Percentiles rank a stretch among this genome's conserved stretches.
Evolutionary conservation across 495 filamentous ascomycete genomes (phyloP).

Genomic region (Rhypophila decipiens): DNA sequence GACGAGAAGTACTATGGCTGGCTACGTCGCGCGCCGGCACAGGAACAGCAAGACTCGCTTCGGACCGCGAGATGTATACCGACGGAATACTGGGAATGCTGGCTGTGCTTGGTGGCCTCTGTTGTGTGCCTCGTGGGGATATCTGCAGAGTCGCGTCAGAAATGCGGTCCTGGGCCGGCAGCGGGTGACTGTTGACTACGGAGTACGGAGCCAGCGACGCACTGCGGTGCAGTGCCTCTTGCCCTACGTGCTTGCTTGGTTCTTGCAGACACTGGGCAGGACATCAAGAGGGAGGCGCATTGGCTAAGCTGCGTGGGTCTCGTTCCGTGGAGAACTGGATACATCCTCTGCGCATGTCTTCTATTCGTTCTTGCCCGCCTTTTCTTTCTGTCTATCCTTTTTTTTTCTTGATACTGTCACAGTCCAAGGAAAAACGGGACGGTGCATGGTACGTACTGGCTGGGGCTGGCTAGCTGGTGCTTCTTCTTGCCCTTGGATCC

Average conservation of each 20-base stretch:
- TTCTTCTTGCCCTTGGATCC: neutral
- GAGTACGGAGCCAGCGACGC: slow-evolving; percentile 2
- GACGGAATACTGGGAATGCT: no score
- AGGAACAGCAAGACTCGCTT: no score
- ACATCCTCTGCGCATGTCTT: no score
- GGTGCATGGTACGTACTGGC: neutral
- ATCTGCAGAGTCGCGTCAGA: slow-evolving; percentile 36
- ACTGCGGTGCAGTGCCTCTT: neutral
- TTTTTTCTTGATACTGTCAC: no score
- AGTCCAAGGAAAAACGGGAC: neutral
- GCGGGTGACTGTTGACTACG: slow-evolving; percentile 2
- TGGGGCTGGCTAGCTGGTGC: neutral
- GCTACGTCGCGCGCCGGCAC: slow-evolving; percentile 19
- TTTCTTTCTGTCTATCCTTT: no score
- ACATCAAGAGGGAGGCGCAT: neutral
- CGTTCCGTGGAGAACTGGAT: no score
- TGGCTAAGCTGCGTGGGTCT: neutral
- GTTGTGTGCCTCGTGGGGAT: slow-evolving; percentile 24
- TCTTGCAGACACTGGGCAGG: no score
- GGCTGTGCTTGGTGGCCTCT: no score
- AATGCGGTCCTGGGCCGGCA: slow-evolving; percentile 11
- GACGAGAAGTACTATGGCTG: slow-evolving; percentile 24
- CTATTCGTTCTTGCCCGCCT: no score
- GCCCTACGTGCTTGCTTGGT: no score
- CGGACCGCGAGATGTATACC: no score